Conservation (phyloP, 116 monocot species). For the Papilionanthe hybrid region DNA sequence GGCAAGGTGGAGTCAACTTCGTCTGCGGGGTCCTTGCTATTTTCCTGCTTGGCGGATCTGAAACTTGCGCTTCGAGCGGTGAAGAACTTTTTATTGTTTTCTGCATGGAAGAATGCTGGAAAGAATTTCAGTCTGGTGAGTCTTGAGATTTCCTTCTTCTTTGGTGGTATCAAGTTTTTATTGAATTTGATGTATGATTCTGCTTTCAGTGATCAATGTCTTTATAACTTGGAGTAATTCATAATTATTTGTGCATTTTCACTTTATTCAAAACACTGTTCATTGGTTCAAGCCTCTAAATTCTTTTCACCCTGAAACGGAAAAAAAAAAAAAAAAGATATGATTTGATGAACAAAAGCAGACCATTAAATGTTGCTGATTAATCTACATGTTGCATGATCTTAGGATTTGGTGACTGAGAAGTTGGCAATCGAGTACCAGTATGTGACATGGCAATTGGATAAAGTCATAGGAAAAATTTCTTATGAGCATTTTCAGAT, state of each 20-base stretch:
- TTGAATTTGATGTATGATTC: not conserved
- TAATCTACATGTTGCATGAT: conserved; percentile 8
- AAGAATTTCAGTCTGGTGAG: conserved; percentile 1
- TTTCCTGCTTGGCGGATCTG: conserved; percentile 34
- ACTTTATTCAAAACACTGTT: too few species aligned
- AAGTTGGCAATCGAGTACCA: conserved; percentile 51
- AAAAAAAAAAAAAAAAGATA: too few species aligned
- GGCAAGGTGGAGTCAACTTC: not conserved
- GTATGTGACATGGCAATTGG: conserved; percentile 81
- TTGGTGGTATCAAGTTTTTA: not conserved
- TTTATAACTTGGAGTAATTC: not conserved
- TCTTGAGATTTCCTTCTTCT: not conserved
- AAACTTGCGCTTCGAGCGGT: conserved; percentile 43
- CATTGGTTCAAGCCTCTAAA: too few species aligned
- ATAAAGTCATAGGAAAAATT: conserved; percentile 55
- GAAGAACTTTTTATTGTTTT: conserved; percentile 41
- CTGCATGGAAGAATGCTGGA: not conserved
- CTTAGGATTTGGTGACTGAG: conserved; percentile 34
- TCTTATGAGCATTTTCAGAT: conserved; percentile 61
- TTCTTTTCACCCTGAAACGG: not conserved
- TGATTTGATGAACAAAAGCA: not conserved
- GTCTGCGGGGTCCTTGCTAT: not conserved
- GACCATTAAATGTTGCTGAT: conserved; percentile 11
- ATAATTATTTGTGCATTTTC: not conserved
- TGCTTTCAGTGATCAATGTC: too few species aligned